A percentile compares a stretch with the other conserved stretches of the same genome.
Conservation (phyloP, 441 rosid species). For the Manihot esculenta region DNA sequence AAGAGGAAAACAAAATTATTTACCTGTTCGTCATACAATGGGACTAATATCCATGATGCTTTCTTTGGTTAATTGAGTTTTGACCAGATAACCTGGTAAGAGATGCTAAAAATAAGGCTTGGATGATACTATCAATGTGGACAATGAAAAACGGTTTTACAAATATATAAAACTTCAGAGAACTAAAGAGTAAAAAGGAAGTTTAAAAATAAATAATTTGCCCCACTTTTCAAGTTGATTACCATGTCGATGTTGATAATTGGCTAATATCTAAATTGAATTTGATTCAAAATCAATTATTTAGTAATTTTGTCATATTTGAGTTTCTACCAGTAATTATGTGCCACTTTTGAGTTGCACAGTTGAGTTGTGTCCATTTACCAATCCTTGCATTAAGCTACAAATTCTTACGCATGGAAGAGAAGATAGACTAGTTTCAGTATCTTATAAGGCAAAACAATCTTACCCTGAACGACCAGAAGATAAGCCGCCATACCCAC, state of each 20-base stretch:
- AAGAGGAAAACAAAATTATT: conserved; percentile 19
- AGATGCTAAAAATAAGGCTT: conserved; percentile 42
- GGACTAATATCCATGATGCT: conserved; percentile 67
- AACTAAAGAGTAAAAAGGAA: not conserved
- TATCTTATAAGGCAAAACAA: conserved; percentile 3
- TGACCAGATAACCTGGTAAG: conserved; percentile 86
- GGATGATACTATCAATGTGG: conserved; percentile 15
- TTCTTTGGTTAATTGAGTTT: conserved; percentile 64
- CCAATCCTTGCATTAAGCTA: not conserved
- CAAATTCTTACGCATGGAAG: not conserved
- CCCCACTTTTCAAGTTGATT: not conserved
- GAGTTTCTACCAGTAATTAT: no score
- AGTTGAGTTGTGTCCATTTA: no score
- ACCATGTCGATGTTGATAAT: no score
- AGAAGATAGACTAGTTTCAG: not conserved
- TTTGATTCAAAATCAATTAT: no score
- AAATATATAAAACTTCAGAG: conserved; percentile 1
- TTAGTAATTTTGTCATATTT: no score
- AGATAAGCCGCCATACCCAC: conserved; percentile 74
- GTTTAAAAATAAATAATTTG: not conserved
- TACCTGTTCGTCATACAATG: conserved; percentile 44
- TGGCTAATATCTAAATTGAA: no score
- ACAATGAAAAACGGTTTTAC: not conserved
- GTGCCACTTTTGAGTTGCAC: no score
- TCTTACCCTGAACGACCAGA: conserved; percentile 89